Evolutionary conservation across 2,329 filamentous ascomycete species (phyloP), one percentile per base, ranked within the genome.

Genomic region (Colletotrichum trifolii): DNA sequence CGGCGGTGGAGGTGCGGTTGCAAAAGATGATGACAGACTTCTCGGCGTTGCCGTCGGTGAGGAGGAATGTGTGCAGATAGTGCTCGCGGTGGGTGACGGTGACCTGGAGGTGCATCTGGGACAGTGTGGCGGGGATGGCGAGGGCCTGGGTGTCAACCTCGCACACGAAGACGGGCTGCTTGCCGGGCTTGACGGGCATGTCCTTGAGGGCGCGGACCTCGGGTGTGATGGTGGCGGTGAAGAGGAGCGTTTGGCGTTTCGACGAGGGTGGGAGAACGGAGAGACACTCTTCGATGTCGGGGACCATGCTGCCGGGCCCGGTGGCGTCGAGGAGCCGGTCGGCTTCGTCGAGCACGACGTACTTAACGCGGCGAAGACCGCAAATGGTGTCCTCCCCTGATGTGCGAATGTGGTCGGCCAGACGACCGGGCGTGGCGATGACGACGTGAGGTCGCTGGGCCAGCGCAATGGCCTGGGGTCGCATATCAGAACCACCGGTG

Each of bases 331-430:
- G 87, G 42, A 99, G 84, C 48, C 96, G 88, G 79, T 99, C 96
- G 4, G 96, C 96, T 82, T 99, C 96, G 75, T 99, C 96, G 46
- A 99, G 89, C 8, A 99, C 94, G 3, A 98, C 92, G 76, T 92
- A 94, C 62, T 88, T 89, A 34, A 93, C 91, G 54, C 94, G 87
- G 15, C 89, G 85, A 49, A 99, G 82, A 1, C 94, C 94, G 64
- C 89, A 89, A 65, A 96, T 87, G 0, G 95, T 98, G 74, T 99
- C 96, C 73, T 94, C 89, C 47, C 96, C 96, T 13, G 95, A 98
- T 1, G 89, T 94, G 43, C 89, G 88, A 74, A 99, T 94, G 76
- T 99, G 96, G 75, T 99, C 95, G 15, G 96, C 96, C 25, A 99
- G 83, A 46, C 96, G 88, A 15, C 96, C 94, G 3, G 96, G 96